These are phyloP conservation scores for Cornus florida DNA, from an alignment of 148 eudicot genomes.

Conservation along the genomic window DNA sequence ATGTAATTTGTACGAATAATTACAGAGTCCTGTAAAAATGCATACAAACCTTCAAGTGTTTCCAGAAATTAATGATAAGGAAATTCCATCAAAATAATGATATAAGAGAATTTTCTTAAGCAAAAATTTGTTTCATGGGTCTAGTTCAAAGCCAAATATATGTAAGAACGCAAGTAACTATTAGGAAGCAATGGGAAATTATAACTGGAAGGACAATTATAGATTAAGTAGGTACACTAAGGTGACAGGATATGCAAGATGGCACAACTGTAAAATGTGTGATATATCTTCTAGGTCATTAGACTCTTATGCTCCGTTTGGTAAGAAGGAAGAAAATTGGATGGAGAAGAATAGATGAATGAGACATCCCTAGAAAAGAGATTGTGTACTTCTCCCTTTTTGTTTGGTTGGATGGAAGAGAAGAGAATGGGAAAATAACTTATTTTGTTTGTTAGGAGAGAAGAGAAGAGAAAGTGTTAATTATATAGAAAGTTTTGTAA, in stretches of 20 bases:
- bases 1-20: too few species aligned
- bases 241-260: background rate
- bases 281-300: background rate
- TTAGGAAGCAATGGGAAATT: background rate
- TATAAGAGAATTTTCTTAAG: background rate
- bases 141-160: background rate
- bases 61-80: too few species aligned
- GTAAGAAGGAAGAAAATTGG: too few species aligned
- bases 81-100: background rate
- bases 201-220: background rate
- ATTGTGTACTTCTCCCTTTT: too few species aligned
- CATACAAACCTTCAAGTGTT: background rate
- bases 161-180: background rate
- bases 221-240: background rate
- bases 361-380: too few species aligned
- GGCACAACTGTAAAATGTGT: background rate
- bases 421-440: too few species aligned
- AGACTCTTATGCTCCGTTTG: background rate
- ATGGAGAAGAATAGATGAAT: too few species aligned
- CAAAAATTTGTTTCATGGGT: background rate
- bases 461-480: too few species aligned
- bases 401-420: too few species aligned
- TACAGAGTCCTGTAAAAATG: background rate
- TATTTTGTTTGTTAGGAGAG: too few species aligned
- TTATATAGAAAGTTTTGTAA: too few species aligned